These are phyloP conservation scores for Gliomastix tumulicola DNA, from an alignment of 2,329 filamentous ascomycete species.

Conservation along the genomic window DNA sequence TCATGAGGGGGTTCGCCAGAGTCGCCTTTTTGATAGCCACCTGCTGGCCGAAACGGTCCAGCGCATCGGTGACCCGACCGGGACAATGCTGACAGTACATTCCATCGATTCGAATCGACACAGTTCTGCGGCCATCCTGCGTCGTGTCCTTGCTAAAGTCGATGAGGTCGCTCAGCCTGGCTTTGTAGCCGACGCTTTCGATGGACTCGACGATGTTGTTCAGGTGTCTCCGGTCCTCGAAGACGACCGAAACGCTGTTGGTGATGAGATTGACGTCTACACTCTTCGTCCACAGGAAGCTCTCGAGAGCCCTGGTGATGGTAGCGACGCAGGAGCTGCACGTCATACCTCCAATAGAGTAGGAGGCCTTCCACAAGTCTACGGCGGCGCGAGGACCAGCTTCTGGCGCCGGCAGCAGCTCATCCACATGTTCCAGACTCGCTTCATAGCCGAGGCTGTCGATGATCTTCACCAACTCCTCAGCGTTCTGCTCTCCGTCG, in stretches of 20 bases:
- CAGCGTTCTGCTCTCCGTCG: neutral
- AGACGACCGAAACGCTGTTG: conserved; percentile 59
- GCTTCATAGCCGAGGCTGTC: neutral
- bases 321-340: conserved; percentile 62
- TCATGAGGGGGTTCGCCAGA: conserved; percentile 58
- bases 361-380: conserved; percentile 41
- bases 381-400: neutral
- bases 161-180: conserved; percentile 44
- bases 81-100: conserved; percentile 72
- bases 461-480: neutral
- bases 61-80: conserved; percentile 42
- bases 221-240: conserved; percentile 24
- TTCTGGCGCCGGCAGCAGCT: neutral
- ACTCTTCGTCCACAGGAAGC: conserved; percentile 48
- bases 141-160: conserved; percentile 31
- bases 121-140: too few relatives aligned
- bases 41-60: conserved; percentile 44
- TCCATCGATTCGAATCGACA: conserved; percentile 61
- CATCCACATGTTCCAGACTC: too few relatives aligned
- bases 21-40: conserved; percentile 51
- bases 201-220: conserved; percentile 37
- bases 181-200: conserved; percentile 61
- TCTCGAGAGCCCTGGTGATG: conserved; percentile 52
- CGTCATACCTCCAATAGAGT: conserved; percentile 68
- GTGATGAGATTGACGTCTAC: conserved; percentile 58